Evolutionary conservation across 179 eudicot genomes (phyloP).

Genomic region (Nepenthes alata): DNA sequence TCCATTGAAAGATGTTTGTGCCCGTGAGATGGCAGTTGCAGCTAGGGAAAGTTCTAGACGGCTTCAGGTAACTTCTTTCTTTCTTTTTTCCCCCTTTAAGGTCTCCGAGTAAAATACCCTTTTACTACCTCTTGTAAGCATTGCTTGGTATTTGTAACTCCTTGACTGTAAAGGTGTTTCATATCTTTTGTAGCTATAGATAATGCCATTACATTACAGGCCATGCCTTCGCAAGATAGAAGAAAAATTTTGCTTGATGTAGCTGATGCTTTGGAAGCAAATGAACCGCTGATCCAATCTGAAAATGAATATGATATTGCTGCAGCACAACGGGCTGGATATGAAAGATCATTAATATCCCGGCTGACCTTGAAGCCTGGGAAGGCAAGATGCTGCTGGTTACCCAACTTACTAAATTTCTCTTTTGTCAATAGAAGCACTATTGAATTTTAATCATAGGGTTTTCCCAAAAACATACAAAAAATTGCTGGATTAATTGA

Average conservation of each 20-base stretch:
- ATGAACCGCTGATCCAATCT: slow-evolving; percentile 29
- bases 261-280: slow-evolving; percentile 70
- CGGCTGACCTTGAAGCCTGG: slow-evolving; percentile 61
- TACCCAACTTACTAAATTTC: not conserved
- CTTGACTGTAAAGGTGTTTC: not conserved
- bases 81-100: too few relatives aligned
- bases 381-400: slow-evolving; percentile 41
- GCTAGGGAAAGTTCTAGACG: slow-evolving; percentile 85
- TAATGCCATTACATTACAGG: slow-evolving; percentile 23
- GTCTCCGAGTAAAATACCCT: too few relatives aligned
- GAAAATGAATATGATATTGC: slow-evolving; percentile 70
- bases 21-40: slow-evolving; percentile 84
- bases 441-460: too few relatives aligned
- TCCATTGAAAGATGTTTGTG: slow-evolving; percentile 40
- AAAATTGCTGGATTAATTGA: too few relatives aligned
- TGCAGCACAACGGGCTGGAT: slow-evolving; percentile 57
- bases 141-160: not conserved
- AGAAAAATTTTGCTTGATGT: slow-evolving; percentile 51
- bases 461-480: too few relatives aligned
- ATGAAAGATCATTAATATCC: slow-evolving; percentile 57
- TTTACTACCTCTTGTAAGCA: not conserved
- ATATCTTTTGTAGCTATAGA: not conserved
- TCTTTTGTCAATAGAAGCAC: not conserved
- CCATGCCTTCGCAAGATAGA: slow-evolving; percentile 55
- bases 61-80: slow-evolving; percentile 46